These are phyloP conservation scores for Aspergillus ustus DNA, from an alignment of 2,329 filamentous ascomycete species.

Conservation along the genomic window DNA sequence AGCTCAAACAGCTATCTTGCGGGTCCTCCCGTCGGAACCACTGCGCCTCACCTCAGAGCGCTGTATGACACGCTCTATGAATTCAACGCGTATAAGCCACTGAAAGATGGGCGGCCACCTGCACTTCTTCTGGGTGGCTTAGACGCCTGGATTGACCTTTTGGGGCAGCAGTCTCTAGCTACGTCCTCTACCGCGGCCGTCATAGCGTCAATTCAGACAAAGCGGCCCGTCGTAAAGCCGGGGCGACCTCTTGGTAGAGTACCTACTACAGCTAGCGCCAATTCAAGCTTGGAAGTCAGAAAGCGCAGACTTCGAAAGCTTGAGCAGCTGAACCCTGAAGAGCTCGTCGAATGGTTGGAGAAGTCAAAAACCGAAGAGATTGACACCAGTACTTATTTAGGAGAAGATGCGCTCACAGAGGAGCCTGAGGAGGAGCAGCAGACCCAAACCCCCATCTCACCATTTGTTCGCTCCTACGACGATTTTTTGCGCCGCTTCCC, in stretches of 20 bases:
- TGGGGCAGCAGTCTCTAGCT: constrained; percentile 70
- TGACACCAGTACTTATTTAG: constrained; percentile 44
- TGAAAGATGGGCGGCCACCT: constrained; percentile 68
- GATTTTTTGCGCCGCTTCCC: constrained; percentile 86
- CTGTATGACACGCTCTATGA: constrained; percentile 80
- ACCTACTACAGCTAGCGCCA: constrained; percentile 55
- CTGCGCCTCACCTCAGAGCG: constrained; percentile 65
- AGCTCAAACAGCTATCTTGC: constrained; percentile 62
- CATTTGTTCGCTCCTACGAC: constrained; percentile 72
- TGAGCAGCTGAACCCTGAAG: constrained; percentile 77
- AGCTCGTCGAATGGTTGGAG: constrained; percentile 80
- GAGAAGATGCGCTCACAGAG: constrained; percentile 44
- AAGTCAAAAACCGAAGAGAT: constrained; percentile 71
- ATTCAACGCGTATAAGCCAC: constrained; percentile 78
- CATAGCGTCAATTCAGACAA: constrained; percentile 49
- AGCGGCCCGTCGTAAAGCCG: constrained; percentile 41
- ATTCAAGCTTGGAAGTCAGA: constrained; percentile 58
- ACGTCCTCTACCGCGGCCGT: constrained; percentile 60
- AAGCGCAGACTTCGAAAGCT: constrained; percentile 63
- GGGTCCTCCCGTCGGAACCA: constrained; percentile 51
- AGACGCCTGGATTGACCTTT: constrained; percentile 82
- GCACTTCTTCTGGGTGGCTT: constrained; percentile 82
- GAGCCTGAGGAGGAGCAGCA: constrained; percentile 51
- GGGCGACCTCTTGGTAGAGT: constrained; percentile 57
- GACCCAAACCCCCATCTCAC: constrained; percentile 47